phyloP scores from a whole-genome alignment of 495 filamentous ascomycete genomes.

The Entonaema liquescens region DNA sequence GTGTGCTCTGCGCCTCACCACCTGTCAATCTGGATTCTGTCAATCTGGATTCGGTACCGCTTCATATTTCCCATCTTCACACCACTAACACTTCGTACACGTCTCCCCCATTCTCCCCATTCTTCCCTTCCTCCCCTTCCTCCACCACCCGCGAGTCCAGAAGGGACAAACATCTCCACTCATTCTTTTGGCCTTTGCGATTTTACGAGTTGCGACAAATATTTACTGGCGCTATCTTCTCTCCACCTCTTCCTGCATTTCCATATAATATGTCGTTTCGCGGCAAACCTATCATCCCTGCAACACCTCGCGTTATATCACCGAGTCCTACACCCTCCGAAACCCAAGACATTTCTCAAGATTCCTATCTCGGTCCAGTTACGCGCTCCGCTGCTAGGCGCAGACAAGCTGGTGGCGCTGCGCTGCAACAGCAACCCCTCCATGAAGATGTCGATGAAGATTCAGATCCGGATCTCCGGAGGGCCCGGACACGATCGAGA shows the following conservation, averaged over 20 bases:
- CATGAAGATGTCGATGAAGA: conserved; percentile 53
- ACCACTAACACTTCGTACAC: conserved; percentile 46
- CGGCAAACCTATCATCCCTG: conserved; percentile 59
- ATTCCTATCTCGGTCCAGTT: conserved; percentile 67
- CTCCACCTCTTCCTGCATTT: conserved; percentile 58
- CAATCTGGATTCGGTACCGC: not conserved
- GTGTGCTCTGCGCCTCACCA: conserved; percentile 46
- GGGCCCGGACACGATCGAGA: conserved; percentile 59
- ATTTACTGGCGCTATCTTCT: conserved; percentile 60
- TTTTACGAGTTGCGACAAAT: conserved; percentile 56
- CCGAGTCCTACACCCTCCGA: conserved; percentile 74
- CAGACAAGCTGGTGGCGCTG: conserved; percentile 49
- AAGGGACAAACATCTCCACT: conserved; percentile 58
- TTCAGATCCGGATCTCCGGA: conserved; percentile 53
- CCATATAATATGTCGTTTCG: conserved; percentile 52
- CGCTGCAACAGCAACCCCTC: conserved; percentile 42
- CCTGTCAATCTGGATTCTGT: conserved; percentile 8
- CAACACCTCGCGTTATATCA: conserved; percentile 75
- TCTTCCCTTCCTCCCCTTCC: too few species aligned
- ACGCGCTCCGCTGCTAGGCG: conserved; percentile 70
- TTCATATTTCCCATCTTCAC: conserved; percentile 35
- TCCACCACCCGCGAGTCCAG: conserved; percentile 53
- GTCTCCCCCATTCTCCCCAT: conserved; percentile 13
- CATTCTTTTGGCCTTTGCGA: conserved; percentile 55
- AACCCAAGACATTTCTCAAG: conserved; percentile 50